Evolutionary conservation across 1,284 basidiomycete genomes (phyloP).

Genomic region (Puccinia triticina): DNA sequence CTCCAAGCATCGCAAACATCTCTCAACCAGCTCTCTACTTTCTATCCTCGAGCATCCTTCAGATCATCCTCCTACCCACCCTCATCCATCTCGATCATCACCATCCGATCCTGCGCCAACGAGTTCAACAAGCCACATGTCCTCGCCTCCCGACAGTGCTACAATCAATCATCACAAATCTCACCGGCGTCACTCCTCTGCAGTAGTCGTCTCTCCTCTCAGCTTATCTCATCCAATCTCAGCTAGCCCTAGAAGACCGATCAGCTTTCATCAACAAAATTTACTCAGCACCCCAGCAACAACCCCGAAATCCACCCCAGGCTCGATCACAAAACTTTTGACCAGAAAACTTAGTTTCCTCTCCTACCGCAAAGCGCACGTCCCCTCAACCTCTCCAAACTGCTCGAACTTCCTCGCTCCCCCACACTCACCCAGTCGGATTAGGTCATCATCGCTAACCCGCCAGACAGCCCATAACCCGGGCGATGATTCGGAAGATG

Average conservation of each 20-base stretch:
- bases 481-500: slow-evolving; percentile 9
- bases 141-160: background rate
- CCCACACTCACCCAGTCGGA: background rate
- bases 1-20: background rate
- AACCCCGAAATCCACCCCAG: background rate
- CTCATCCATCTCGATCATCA: background rate
- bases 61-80: background rate
- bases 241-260: background rate
- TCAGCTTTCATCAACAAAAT: background rate
- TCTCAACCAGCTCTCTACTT: background rate
- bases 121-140: background rate
- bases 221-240: background rate
- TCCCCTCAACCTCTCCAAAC: background rate
- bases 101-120: background rate
- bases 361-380: background rate
- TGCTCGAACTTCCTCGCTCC: background rate
- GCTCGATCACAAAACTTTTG: slow-evolving; percentile 9
- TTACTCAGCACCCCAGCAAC: background rate
- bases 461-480: background rate
- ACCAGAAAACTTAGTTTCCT: background rate
- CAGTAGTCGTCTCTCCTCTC: background rate
- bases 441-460: background rate
- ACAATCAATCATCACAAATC: background rate
- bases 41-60: background rate
- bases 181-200: background rate